phyloP scores from a whole-genome alignment of 1,139 yeast species.

The Candida buenavistaensis region DNA sequence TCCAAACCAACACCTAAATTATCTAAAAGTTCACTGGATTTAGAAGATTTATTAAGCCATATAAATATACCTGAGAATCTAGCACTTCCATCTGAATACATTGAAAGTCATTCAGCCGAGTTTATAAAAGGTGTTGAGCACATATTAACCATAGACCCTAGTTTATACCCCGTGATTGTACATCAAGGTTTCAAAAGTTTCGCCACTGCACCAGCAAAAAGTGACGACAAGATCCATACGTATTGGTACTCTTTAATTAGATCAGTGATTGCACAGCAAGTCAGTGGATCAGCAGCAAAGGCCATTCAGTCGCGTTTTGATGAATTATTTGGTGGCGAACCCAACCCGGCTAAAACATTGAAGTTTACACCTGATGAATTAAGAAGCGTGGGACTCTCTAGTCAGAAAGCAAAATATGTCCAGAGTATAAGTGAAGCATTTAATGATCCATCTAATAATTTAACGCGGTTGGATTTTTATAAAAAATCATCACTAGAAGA shows the following conservation, averaged over 20 bases:
- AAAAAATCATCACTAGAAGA: constrained; percentile 39
- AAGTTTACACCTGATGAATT: constrained; percentile 46
- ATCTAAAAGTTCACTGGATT: constrained; percentile 12
- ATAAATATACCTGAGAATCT: constrained; percentile 26
- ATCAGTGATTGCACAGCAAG: constrained; percentile 74
- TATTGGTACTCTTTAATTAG: constrained; percentile 41
- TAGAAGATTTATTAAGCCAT: constrained; percentile 32
- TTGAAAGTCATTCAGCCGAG: constrained; percentile 40
- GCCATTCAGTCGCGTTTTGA: constrained; percentile 56
- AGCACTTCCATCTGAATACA: constrained; percentile 41
- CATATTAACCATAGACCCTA: constrained; percentile 44
- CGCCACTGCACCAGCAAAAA: constrained; percentile 9
- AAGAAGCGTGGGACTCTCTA: constrained; percentile 69
- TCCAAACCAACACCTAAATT: constrained; percentile 8
- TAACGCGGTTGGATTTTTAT: constrained; percentile 43
- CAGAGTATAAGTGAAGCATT: constrained; percentile 62
- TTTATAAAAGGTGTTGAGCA: constrained; percentile 45
- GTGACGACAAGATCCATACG: constrained; percentile 31
- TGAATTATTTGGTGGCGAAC: constrained; percentile 40
- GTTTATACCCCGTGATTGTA: constrained; percentile 35
- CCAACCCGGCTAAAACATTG: constrained; percentile 53
- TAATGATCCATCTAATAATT: constrained; percentile 31
- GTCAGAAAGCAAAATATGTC: constrained; percentile 65
- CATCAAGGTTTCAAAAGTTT: constrained; percentile 28
- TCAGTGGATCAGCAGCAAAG: constrained; percentile 80